Percentiles rank a stretch among this genome's conserved stretches.
phyloP scores from a whole-genome alignment of 139 green algal genomes.

The Choricystis sp. region DNA sequence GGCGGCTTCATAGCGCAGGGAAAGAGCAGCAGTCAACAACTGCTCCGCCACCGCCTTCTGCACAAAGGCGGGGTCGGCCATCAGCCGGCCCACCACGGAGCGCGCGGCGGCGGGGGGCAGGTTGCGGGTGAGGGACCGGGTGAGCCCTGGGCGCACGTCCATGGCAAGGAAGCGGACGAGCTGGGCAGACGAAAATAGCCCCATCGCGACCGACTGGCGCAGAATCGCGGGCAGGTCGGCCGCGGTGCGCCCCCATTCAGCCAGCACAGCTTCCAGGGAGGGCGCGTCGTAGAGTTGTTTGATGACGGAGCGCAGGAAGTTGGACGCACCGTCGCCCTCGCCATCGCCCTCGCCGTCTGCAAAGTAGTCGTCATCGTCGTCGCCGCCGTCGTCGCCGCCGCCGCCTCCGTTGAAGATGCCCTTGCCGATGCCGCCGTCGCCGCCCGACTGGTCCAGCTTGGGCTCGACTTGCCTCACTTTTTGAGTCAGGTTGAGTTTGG shows the following conservation, averaged over 20 bases:
- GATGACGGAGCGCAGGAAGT: constrained; percentile 59
- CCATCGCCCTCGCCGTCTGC: constrained; percentile 52
- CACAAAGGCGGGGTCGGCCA: constrained; percentile 91
- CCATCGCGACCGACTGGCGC: constrained; percentile 77
- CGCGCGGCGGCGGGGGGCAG: constrained; percentile 55
- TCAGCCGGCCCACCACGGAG: constrained; percentile 81
- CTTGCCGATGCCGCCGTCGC: constrained; percentile 68
- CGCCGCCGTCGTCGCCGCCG: constrained; percentile 51
- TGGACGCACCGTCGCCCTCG: constrained; percentile 47
- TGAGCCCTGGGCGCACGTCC: constrained; percentile 74
- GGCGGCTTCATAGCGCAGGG: constrained; percentile 59
- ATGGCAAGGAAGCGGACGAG: constrained; percentile 84
- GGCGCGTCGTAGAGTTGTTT: constrained; percentile 75
- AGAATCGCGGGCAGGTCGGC: constrained; percentile 72
- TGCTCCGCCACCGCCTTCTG: constrained; percentile 87
- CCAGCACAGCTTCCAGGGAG: constrained; percentile 72
- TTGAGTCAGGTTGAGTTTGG: constrained; percentile 35
- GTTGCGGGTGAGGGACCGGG: constrained; percentile 57
- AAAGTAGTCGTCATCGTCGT: constrained; percentile 76
- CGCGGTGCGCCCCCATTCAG: constrained; percentile 81
- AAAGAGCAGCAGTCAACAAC: constrained; percentile 42
- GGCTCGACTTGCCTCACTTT: constrained; percentile 15
- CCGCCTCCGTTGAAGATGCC: constrained; percentile 75
- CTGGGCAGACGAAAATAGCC: constrained; percentile 77
- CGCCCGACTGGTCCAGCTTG: constrained; percentile 61